Evolutionary conservation across 2,329 filamentous ascomycete species (phyloP), one percentile per base, ranked within the genome.

Genomic region (Nigrospora sphaerica): DNA sequence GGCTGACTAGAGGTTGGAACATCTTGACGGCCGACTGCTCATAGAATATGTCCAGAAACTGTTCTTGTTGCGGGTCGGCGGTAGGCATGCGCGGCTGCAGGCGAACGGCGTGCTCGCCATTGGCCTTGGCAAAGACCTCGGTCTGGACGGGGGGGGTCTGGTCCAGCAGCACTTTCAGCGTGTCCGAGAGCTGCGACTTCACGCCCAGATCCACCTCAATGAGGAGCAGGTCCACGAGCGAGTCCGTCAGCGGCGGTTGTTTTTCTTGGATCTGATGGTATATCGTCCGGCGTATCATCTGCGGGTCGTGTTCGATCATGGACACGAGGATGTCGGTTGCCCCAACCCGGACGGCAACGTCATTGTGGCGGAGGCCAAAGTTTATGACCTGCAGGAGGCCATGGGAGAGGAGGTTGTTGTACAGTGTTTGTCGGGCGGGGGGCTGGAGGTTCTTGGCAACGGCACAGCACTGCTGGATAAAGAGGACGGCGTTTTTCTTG

Each of bases 401-500:
- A 58, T 95, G 85, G 42, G 78, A 78, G 52, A 97, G 84, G 62
- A 97, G 95, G 62, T 95, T 95, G 60, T 86, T 85, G 67, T 95
- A 96, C 14, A 98, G 73, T 18, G 82, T 83, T 51, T 88, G 85
- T 49, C 93, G 81, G 9, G 83, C 83, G 23, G 85, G 86, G 2
- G 86, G 86, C 62, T 97, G 93, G 16, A 98, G 75, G 59, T 90
- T 96, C 71, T 98, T 98, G 1, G 90, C 89, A 57, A 97, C 93
- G 4, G 84, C 80, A 55, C 90, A 95, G 68, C 92, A 97, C 64
- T 97, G 91, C 64, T 97, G 91, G 49, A 98, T 93, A 65, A 98
- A 97, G 34, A 95, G 76, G 12, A 98, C 92, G 0, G 89, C 93
- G 57, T 97, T 88, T 66, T 95, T 95, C 67, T 93, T 95, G 49